A percentile compares a stretch with the other conserved stretches of the same genome.
phyloP scores from a whole-genome alignment of 73 alveolate genomes.

The Blepharisma stoltei region DNA sequence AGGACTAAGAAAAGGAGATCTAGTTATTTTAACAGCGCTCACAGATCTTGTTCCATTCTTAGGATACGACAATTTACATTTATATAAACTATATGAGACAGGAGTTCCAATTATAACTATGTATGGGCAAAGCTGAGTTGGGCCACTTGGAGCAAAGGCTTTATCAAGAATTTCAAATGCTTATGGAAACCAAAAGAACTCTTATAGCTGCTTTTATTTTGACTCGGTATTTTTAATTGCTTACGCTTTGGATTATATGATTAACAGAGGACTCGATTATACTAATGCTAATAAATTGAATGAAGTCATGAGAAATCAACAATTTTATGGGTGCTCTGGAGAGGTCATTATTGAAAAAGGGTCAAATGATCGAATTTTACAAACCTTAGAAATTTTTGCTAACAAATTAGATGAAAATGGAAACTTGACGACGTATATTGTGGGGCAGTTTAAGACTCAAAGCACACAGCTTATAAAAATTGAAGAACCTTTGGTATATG shows the following conservation, averaged over 20 bases:
- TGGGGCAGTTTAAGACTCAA: background rate
- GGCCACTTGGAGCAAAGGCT: too few species aligned
- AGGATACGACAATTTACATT: too few species aligned
- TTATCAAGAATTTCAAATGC: too few species aligned
- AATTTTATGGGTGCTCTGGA: conserved; percentile 12
- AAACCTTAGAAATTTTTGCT: background rate
- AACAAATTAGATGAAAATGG: background rate
- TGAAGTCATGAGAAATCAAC: background rate
- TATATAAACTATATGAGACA: too few species aligned
- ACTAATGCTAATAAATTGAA: background rate
- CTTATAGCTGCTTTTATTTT: background rate
- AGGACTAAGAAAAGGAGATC: too few species aligned
- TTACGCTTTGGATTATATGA: conserved; percentile 6
- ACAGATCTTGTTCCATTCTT: too few species aligned
- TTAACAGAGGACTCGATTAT: background rate
- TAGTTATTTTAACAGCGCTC: too few species aligned
- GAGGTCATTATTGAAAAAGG: background rate
- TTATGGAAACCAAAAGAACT: background rate
- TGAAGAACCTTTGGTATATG: background rate
- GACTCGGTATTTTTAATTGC: conserved; percentile 22
- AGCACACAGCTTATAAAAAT: background rate
- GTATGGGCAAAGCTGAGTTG: too few species aligned
- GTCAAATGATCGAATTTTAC: background rate
- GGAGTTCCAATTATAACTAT: too few species aligned
- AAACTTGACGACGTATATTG: background rate